Conservation (phyloP, 208 protist species). For the Angomonas ambiguus region DNA sequence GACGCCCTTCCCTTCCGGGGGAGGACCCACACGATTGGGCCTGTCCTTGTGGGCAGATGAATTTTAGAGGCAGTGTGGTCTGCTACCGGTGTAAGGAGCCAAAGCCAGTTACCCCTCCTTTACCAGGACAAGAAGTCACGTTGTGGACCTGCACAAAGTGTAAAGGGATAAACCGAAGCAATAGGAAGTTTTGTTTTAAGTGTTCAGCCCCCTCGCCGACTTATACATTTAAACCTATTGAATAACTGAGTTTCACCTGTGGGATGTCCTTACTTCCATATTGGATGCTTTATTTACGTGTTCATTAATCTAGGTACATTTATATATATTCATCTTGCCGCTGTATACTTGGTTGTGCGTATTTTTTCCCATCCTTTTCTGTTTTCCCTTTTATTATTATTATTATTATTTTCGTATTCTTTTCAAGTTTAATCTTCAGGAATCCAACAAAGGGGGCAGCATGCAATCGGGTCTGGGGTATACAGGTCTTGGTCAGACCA, state of each 20-base stretch:
- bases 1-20: constrained; percentile 74
- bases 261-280: too few species aligned
- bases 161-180: constrained; percentile 75
- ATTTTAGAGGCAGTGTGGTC: constrained; percentile 78
- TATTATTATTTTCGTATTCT: constrained; percentile 1
- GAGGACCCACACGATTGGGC: constrained; percentile 90
- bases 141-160: constrained; percentile 85
- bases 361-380: constrained; percentile 4
- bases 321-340: neutral
- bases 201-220: constrained; percentile 69
- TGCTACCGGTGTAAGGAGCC: constrained; percentile 85
- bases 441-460: neutral
- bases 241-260: too few species aligned
- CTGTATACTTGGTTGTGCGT: neutral
- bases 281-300: too few species aligned
- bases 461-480: constrained; percentile 1
- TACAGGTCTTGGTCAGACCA: neutral
- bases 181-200: constrained; percentile 82
- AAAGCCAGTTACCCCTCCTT: constrained; percentile 72
- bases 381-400: constrained; percentile 11
- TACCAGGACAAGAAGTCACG: constrained; percentile 71
- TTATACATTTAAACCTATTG: constrained; percentile 54
- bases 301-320: too few species aligned
- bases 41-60: constrained; percentile 90
- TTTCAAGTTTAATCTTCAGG: too few species aligned